phyloP scores from a whole-genome alignment of 768 basidiomycete genomes.

The Auriscalpium microsporum region DNA sequence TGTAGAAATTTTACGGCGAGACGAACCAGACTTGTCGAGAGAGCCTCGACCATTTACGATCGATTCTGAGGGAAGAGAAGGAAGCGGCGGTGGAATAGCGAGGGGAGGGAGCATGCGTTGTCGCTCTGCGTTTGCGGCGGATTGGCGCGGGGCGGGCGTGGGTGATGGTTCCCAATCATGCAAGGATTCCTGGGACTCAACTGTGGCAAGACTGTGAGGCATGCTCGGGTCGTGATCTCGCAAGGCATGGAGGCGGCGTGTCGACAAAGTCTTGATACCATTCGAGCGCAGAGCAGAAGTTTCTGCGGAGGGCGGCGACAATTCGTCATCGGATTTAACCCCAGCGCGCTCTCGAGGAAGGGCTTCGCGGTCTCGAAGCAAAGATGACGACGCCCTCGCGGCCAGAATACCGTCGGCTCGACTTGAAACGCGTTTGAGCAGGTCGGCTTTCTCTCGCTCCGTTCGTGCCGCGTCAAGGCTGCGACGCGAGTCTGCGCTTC shows the following conservation, averaged over 20 bases:
- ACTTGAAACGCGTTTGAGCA: slow-evolving; percentile 22
- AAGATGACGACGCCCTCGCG: slow-evolving; percentile 17
- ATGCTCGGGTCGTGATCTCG: slow-evolving; percentile 44
- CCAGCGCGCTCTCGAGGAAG: background rate
- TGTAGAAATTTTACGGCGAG: slow-evolving; percentile 36
- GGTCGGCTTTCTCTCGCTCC: slow-evolving; percentile 15
- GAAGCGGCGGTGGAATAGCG: slow-evolving; percentile 49
- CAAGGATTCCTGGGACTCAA: slow-evolving; percentile 24
- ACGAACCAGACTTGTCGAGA: slow-evolving; percentile 20
- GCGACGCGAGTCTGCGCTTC: slow-evolving; percentile 40
- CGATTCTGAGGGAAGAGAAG: slow-evolving; percentile 53
- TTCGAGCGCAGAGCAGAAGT: background rate
- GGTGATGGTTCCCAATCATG: slow-evolving; percentile 38
- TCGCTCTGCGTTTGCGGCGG: slow-evolving; percentile 27
- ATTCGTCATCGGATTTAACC: slow-evolving; percentile 4
- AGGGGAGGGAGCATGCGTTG: slow-evolving; percentile 40
- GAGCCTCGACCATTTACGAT: slow-evolving; percentile 18
- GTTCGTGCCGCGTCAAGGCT: slow-evolving; percentile 34
- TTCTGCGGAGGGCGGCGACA: background rate
- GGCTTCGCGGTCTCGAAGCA: slow-evolving; percentile 23
- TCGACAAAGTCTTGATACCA: slow-evolving; percentile 25
- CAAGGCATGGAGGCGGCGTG: slow-evolving; percentile 49
- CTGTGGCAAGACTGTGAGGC: slow-evolving; percentile 14
- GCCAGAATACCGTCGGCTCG: slow-evolving; percentile 14
- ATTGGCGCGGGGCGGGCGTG: slow-evolving; percentile 32